Evolutionary conservation across 768 basidiomycete genomes (phyloP).

Genomic region (button mushroom (Agaricus bisporus)): DNA sequence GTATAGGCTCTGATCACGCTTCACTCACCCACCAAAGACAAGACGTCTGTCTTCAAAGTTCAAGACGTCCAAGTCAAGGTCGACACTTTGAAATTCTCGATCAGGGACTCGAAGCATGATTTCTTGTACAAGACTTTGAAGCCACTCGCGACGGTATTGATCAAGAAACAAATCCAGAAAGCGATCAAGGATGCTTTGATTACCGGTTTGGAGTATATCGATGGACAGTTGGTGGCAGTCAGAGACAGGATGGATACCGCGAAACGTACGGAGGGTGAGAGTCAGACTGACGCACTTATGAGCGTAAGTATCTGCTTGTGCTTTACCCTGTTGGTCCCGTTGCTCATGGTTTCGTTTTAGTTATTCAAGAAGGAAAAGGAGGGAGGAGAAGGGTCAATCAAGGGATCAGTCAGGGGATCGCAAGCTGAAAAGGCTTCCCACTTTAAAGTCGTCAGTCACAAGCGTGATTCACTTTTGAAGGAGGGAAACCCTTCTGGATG

Average conservation of each 20-base stretch:
- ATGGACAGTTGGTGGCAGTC: constrained; percentile 86
- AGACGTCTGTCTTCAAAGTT: constrained; percentile 67
- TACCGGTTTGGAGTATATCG: constrained; percentile 81
- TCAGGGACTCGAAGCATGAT: constrained; percentile 90
- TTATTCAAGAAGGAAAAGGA: constrained; percentile 57
- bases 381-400: constrained; percentile 31
- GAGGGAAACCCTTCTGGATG: constrained; percentile 67
- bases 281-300: constrained; percentile 46
- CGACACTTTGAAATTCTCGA: constrained; percentile 81
- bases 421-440: constrained; percentile 35
- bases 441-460: constrained; percentile 76
- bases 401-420: constrained; percentile 15
- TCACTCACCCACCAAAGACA: constrained; percentile 55
- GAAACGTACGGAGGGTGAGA: constrained; percentile 28
- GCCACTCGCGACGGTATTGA: constrained; percentile 71
- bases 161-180: constrained; percentile 67
- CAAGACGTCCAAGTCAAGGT: constrained; percentile 73
- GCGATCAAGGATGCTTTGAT: constrained; percentile 59
- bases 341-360: constrained; percentile 22
- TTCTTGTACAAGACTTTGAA: constrained; percentile 80
- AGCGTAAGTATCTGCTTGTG: constrained; percentile 33
- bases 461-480: constrained; percentile 60
- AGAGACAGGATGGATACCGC: constrained; percentile 72
- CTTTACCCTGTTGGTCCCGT: not conserved
- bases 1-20: constrained; percentile 52